Evolutionary conservation across 371 early-diverging fungal genomes (phyloP).

Genomic region (Syncephalastrum sp.): DNA sequence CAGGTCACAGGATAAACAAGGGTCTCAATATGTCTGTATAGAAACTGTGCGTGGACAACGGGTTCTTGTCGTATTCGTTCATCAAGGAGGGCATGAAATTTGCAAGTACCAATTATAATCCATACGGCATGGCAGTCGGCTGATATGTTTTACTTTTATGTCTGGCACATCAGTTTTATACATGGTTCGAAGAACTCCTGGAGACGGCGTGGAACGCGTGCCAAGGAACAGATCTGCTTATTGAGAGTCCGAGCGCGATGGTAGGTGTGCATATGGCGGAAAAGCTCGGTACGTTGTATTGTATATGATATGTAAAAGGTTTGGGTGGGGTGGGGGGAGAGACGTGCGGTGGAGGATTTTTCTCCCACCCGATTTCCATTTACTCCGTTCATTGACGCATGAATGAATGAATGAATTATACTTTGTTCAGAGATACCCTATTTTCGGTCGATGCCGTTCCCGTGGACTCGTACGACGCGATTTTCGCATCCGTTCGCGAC

Average conservation of each 20-base stretch:
- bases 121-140: too few relatives aligned
- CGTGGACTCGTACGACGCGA: slow-evolving; percentile 72
- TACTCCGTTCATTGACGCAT: neutral
- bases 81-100: slow-evolving; percentile 60
- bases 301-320: too few relatives aligned
- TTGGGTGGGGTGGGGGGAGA: too few relatives aligned
- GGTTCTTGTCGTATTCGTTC: slow-evolving; percentile 73
- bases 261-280: slow-evolving; percentile 80
- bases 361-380: too few relatives aligned
- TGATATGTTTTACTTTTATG: neutral
- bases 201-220: slow-evolving; percentile 67
- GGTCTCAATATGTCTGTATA: slow-evolving; percentile 9
- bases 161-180: slow-evolving; percentile 52
- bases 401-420: neutral
- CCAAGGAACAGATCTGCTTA: slow-evolving; percentile 70
- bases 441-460: slow-evolving; percentile 77
- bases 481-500: slow-evolving; percentile 85
- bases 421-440: slow-evolving; percentile 54
- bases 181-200: slow-evolving; percentile 73
- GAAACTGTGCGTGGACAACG: slow-evolving; percentile 77
- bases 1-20: neutral
- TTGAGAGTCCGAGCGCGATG: slow-evolving; percentile 78
- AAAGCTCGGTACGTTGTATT: slow-evolving; percentile 39
- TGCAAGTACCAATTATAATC: slow-evolving; percentile 20
- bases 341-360: neutral